Conservation (phyloP, 768 basidiomycete genomes). For the Boletus huronensis region DNA sequence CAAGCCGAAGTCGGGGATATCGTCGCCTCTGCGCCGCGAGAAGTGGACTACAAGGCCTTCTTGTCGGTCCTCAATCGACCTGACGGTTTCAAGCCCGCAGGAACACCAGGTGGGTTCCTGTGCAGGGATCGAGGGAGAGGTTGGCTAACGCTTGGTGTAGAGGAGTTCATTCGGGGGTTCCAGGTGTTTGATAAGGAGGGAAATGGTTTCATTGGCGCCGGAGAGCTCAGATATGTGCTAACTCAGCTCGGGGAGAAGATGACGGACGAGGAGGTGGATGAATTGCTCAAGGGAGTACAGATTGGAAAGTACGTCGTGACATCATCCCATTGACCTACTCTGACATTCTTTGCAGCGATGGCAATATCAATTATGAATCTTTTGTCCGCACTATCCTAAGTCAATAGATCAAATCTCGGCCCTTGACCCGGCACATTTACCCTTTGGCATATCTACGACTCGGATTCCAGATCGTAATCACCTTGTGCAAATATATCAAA, state of each 20-base stretch:
- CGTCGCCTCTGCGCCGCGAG: constrained; percentile 64
- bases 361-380: constrained; percentile 96
- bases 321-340: neutral
- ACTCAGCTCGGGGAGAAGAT: constrained; percentile 99
- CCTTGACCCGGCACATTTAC: neutral
- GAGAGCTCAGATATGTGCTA: constrained; percentile 74
- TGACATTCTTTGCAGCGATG: constrained; percentile 57
- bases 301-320: constrained; percentile 71
- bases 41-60: constrained; percentile 94
- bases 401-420: constrained; percentile 47
- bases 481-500: neutral
- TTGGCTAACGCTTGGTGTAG: constrained; percentile 38
- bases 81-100: constrained; percentile 96
- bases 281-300: constrained; percentile 93
- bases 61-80: constrained; percentile 88
- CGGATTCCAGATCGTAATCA: neutral
- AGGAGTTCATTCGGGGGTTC: constrained; percentile 99
- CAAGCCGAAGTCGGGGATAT: constrained; percentile 94
- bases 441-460: neutral
- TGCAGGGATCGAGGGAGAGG: neutral
- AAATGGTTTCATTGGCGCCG: constrained; percentile 66
- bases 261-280: constrained; percentile 96
- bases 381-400: constrained; percentile 93
- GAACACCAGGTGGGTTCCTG: constrained; percentile 71
- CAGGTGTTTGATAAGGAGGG: constrained; percentile 93